Base-by-base conservation (phyloP, 2,329 filamentous ascomycete genomes). In the Proliferodiscus dingleyae region DNA sequence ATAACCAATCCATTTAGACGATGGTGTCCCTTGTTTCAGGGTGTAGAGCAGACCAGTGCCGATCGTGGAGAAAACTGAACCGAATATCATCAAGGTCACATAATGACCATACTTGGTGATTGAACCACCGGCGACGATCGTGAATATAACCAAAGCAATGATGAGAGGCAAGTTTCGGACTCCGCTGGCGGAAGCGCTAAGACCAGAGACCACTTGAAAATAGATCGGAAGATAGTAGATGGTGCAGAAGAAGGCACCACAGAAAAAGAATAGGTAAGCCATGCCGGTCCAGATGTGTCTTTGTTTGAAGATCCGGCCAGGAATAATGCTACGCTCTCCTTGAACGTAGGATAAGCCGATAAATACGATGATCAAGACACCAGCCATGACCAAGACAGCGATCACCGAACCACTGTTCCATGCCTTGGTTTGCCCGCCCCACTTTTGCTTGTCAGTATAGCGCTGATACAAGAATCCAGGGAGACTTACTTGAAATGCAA, bases 221-320 rank as follows among this genome's bases (percentile, higher is more conserved):
- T 70, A 74, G 47, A 73, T 62, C 4, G 71, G 70, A 15, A 73
- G 58, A 46, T 71, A 71, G 57, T 67, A 70, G 40, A 80, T 6
- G 13, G 30, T 9, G 9, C 30, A 21, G 18, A 47, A 21, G 32
- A 39, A 26, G 13, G 4, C 23, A 8, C 43, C 38, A 7, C 26
- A 13, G 11, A 43, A 43, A 11, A 50, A 50, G 11, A 33, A 33
- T 16, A 36, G 38, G 22, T 9, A 37, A n/a, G 50, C 3, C 10
- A 23, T 45, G 23, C 41, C 41, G 49, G 30, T 19, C 51, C 33
- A 44, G 2, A 61, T 47, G 24, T 28, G 37, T 2, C 60, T 41
- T n/a, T 55, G 39, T 7, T 24, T 40, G n/a, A 57, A 11, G 8
- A 60, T 32, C 2, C 51, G 29, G 9, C 41, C 41, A 18, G 43